Base-by-base conservation (phyloP, 1,139 yeast species). In the Kodamaea alishanica region DNA sequence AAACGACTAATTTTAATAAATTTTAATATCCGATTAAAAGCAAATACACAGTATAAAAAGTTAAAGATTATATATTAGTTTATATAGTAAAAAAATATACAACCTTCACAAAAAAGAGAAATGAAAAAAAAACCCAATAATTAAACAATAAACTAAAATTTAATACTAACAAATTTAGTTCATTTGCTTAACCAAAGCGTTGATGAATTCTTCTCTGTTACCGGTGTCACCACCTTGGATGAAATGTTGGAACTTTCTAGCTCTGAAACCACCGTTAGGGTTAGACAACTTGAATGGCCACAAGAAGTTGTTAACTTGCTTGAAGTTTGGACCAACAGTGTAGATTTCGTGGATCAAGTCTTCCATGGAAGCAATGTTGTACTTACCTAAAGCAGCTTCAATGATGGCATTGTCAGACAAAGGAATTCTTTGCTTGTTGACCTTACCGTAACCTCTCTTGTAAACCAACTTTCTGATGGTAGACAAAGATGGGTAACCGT, bases 151-250 rank as follows among this genome's bases (percentile, higher is more conserved):
- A 34, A n/a, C 34, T 15, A 36, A 9, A 11, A 32, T n/a, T n/a
- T n/a, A n/a, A n/a, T n/a, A n/a, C 39, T 34, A 39, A 40, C 36
- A 40, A 42, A 55, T 65, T 74, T 84, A 85, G 89, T 84, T 85
- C 95, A 86, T 87, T 72, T 94, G 88, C 82, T 90, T 89, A 71
- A 92, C 90, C 75, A 94, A 86, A 73, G 87, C 85, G 84, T 92
- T 92, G 78, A 92, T 92, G 88, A 80, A 84, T 68, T 90, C 87
- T 79, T 92, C 98, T 77, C 97, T 89, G 96, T 92, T 90, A 83
- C 98, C 98, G 73, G 90, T 81, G 77, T 96, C 86, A 82, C 98
- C 98, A 80, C 98, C 97, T 81, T 90, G 97, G 81, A 92, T 87
- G 73, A 87, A 92, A 80, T 92, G 98, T 81, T 84, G 84, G 96